Evolutionary conservation across 1,284 basidiomycete genomes (phyloP), one percentile per base, ranked within the genome.

Genomic region (Pseudozyma thailandica): DNA sequence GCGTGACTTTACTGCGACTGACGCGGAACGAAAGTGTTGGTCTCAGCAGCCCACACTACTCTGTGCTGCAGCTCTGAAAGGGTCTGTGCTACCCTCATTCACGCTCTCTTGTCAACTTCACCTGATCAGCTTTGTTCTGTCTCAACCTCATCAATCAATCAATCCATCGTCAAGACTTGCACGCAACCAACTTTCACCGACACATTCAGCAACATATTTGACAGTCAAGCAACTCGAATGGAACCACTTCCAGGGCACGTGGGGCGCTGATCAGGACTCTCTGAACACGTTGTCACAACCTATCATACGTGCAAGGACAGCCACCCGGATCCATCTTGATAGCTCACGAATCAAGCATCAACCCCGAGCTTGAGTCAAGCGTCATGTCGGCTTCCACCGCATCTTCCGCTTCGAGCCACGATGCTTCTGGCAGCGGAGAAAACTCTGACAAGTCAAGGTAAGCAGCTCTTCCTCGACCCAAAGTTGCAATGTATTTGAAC

Each of bases 351-450:
- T n/a, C n/a, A n/a, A n/a, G n/a, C n/a, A n/a, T n/a, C 33, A 35
- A 7, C 8, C 33, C n/a, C 33, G 33, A 41, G 9, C 20, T 18
- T 41, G 21, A 23, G 10, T 23, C 21, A 23, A 23, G 8, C 39
- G 59, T 7, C n/a, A 66, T 66, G 63, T 66, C 63, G 35, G 57
- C 63, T 43, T 65, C 63, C 39, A 52, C 57, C 42, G 57, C 64
- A 31, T 57, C 58, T 16, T 61, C 58, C 25, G 60, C 64, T 6
- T 56, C 49, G 37, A 57, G 58, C 27, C 64, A 68, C 25, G 64
- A 68, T 61, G 64, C 63, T 41, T 42, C 52, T 20, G 20, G 41
- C 52, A 52, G 62, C 43, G 62, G 56, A 30, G 47, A 52, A 12
- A 39, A 39, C 38, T 41, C 44, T 16, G 63, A 66, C 15, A 68